Base-by-base conservation (phyloP, 2,329 filamentous ascomycete genomes). In the Endoconidiophora polonica region DNA sequence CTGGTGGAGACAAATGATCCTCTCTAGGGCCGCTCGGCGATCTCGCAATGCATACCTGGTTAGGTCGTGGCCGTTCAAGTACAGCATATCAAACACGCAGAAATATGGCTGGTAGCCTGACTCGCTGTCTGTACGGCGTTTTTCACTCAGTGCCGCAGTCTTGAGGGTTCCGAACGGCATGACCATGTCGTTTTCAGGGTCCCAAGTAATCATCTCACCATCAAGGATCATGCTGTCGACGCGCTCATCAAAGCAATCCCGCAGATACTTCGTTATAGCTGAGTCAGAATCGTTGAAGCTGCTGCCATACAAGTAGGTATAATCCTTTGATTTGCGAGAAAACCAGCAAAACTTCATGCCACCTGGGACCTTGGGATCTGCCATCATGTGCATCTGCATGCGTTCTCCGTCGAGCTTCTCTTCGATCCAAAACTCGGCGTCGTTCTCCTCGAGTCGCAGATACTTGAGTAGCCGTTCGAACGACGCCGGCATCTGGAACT, bases 141-240 rank as follows among this genome's bases (percentile, higher is more conserved):
- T 81, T 58, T 90, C 84, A 0, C 80, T 73, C 29, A 94, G 65
- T 0, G 90, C 90, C 0, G 88, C 90, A 1, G 86, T 90, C 65
- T 98, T 98, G 45, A 98, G 71, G 0, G 86, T 93, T 5, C 91
- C 91, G 62, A 98, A 98, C 0, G 83, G 79, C 14, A 94, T 82
- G 48, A 91, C 83, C 50, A 83, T 83, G 65, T 94, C 83, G 46
- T 83, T 71, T 42, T 81, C 77, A 54, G 87, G 84, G 60, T 96
- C 86, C 91, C 91, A 98, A 0, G 88, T 94, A 52, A 98, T 87
- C 91, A 98, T 98, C 62, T 98, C 91, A 7, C 91, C 91, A 58
- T 98, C 91, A 0, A 98, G 71, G 46, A 98, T 94, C 56, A 94
- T 73, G 59, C 85, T 95, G 14, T 81, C 73, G 0, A 96, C 86